phyloP scores from a whole-genome alignment of 441 rosid genomes.

The Lagerstroemia fauriei region DNA sequence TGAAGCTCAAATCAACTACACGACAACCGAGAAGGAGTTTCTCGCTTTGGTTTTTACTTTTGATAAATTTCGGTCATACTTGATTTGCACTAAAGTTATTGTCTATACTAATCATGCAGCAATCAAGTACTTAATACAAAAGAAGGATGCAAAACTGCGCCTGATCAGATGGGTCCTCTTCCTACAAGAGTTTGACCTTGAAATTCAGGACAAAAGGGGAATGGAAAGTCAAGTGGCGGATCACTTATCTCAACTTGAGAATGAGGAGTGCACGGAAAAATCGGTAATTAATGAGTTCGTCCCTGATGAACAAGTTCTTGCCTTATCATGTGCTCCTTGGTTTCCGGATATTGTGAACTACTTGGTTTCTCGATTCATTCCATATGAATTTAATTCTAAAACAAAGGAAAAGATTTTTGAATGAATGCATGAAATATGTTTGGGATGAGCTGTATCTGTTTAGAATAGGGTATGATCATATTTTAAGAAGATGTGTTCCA shows the following conservation, averaged over 20 bases:
- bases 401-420: neutral
- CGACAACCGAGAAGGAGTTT: neutral
- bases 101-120: neutral
- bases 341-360: neutral
- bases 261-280: too few species aligned
- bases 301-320: neutral
- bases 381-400: neutral
- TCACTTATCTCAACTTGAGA: neutral
- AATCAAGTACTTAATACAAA: neutral
- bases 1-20: neutral
- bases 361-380: neutral
- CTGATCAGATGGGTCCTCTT: neutral
- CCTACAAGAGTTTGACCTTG: neutral
- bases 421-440: neutral
- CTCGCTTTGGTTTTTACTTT: neutral
- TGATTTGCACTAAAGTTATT: neutral
- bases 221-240: neutral
- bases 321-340: neutral
- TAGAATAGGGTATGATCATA: neutral
- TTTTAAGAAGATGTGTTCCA: neutral
- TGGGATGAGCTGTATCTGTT: slow-evolving; percentile 5
- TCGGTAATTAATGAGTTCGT: neutral
- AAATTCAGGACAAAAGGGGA: neutral
- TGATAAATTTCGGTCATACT: neutral
- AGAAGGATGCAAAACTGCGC: neutral